These are phyloP conservation scores for Sisymbrium irio DNA, from an alignment of 345 rosid species.

Conservation along the genomic window DNA sequence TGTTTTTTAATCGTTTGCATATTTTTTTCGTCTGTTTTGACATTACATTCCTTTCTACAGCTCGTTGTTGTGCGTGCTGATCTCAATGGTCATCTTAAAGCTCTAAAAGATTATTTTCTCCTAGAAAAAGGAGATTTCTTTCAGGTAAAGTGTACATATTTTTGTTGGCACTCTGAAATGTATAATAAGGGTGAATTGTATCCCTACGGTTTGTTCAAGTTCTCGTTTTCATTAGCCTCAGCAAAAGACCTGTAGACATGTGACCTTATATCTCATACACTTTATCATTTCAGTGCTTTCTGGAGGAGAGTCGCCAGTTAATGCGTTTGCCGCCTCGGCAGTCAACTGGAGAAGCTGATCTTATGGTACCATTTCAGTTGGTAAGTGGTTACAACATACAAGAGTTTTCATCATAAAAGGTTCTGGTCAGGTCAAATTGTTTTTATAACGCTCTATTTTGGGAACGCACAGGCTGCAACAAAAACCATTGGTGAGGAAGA, in stretches of 20 bases:
- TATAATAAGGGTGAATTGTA: neutral
- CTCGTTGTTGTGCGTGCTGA: constrained; percentile 94
- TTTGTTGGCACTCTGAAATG: neutral
- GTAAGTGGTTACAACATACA: constrained; percentile 43
- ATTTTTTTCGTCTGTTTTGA: neutral
- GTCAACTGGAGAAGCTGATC: constrained; percentile 97
- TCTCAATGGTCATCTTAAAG: constrained; percentile 91
- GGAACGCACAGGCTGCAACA: constrained; percentile 76
- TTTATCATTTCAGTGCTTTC: constrained; percentile 66
- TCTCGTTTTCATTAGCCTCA: neutral
- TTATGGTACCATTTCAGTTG: constrained; percentile 92
- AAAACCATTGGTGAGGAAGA: constrained; percentile 94
- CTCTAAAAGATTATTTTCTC: constrained; percentile 93
- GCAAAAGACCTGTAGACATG: neutral
- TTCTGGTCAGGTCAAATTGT: neutral
- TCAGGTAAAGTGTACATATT: constrained; percentile 55
- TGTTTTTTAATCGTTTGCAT: constrained; percentile 3
- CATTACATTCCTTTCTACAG: constrained; percentile 46
- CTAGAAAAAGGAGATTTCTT: constrained; percentile 96
- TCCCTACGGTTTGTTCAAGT: neutral
- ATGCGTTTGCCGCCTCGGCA: constrained; percentile 98
- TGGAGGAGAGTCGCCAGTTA: constrained; percentile 90
- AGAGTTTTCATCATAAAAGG: neutral
- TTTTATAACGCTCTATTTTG: constrained; percentile 16
- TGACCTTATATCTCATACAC: constrained; percentile 7